Base-by-base conservation (phyloP, 768 basidiomycete species). In the Albatrellus ellisii region DNA sequence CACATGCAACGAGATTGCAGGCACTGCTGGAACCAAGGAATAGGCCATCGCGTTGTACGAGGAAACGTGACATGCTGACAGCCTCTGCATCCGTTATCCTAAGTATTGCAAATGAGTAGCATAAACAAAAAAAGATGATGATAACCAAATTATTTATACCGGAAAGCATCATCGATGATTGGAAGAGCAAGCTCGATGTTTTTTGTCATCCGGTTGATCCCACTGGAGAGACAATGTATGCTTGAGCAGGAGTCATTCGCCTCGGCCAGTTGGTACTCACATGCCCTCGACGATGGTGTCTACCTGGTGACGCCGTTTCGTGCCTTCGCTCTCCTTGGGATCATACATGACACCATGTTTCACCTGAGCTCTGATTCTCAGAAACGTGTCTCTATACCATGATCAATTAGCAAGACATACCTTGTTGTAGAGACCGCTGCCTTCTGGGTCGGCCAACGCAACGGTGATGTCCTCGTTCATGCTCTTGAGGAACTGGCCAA, bases 11-110 rank as follows among this genome's bases (percentile, higher is more conserved):
- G 28, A 99, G 69, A 55, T 98, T 99, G 56, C 90, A 92, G 0
- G 95, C 94, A 53, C 88, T 92, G 46, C 89, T 94, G 0, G 92
- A 97, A 11, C 95, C 95, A 22, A 98, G 67, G 63, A 92, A 98
- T 21, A 99, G 65, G 0, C 95, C 95, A 50, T 98, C 94, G 42
- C 86, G 67, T 38, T 80, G 66, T 4, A 95, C 89, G 15, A 99
- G 72, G 56, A 90, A 90, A 8, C 92, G 78, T 1, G 91, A 84
- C 94, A 98, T 98, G 6, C 84, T 77, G 36, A 98, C 88, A 0
- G 94, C 94, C 61, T 99, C 94, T 2, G 72, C 78, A 50, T 98
- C 95, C 2, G 85, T 81, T 57, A 97, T 77, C 44, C 92, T 92
- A 56, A 8, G n/a, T 6, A 25, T 26, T 36, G 39, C 10, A 27